phyloP scores from a whole-genome alignment of 2,329 filamentous ascomycete genomes.

The Apiospora saccharicola region DNA sequence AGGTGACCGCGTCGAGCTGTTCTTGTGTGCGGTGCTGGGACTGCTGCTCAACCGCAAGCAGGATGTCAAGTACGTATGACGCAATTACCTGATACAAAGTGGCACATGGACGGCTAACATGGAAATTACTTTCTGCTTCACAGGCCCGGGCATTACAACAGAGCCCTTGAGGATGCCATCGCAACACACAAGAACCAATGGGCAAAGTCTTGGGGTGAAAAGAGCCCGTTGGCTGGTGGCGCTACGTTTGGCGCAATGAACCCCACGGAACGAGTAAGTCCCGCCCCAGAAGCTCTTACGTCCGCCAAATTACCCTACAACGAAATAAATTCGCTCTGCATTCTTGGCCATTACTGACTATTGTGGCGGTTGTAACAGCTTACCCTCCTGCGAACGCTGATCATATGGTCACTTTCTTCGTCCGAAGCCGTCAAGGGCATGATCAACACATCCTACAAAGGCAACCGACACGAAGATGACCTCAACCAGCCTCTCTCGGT shows the following conservation, averaged over 20 bases:
- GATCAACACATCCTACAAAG: constrained; percentile 89
- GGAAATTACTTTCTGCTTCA: constrained; percentile 21
- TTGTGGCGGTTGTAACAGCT: constrained; percentile 61
- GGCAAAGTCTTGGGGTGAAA: constrained; percentile 81
- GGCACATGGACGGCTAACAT: constrained; percentile 12
- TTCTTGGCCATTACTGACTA: constrained; percentile 25
- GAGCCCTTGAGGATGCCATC: constrained; percentile 93
- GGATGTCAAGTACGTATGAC: constrained; percentile 84
- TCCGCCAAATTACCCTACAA: neutral
- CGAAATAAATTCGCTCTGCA: neutral
- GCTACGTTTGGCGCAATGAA: constrained; percentile 84
- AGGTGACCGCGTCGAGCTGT: constrained; percentile 83
- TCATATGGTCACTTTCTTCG: constrained; percentile 88
- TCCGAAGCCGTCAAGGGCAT: constrained; percentile 83
- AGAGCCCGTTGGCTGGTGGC: constrained; percentile 83
- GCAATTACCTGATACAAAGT: constrained; percentile 31
- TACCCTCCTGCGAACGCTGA: constrained; percentile 80
- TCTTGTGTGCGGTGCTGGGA: constrained; percentile 88
- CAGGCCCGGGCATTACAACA: constrained; percentile 90
- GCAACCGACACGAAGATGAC: constrained; percentile 80
- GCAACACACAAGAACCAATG: constrained; percentile 86
- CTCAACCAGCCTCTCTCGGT: constrained; percentile 87
- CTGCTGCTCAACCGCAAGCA: constrained; percentile 97
- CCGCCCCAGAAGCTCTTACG: neutral
- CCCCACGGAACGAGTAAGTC: constrained; percentile 78